phyloP scores from a whole-genome alignment of 2,329 filamentous ascomycete species.

The Ascochyta pisi region DNA sequence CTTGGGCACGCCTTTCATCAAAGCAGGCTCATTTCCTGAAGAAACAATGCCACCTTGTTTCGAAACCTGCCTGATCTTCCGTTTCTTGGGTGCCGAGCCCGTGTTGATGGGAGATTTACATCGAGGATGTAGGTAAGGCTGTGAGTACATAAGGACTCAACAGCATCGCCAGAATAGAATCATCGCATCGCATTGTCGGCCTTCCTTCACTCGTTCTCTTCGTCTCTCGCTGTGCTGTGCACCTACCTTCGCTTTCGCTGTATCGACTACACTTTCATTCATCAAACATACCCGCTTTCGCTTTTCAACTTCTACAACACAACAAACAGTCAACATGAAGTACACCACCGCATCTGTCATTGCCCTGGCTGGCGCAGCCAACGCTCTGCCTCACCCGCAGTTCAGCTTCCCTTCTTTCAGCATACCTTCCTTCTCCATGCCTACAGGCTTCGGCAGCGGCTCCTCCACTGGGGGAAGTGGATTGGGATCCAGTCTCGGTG shows the following conservation, averaged over 20 bases:
- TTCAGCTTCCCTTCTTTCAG: slow-evolving; percentile 21
- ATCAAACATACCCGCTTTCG: background rate
- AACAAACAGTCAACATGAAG: slow-evolving; percentile 32
- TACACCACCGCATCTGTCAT: slow-evolving; percentile 27
- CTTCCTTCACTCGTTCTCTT: slow-evolving; percentile 17
- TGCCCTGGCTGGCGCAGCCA: slow-evolving; percentile 29
- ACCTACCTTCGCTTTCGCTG: slow-evolving; percentile 24
- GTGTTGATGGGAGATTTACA: background rate
- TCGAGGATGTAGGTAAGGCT: background rate
- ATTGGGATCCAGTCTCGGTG: background rate
- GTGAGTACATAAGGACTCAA: slow-evolving; percentile 2
- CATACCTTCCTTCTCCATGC: slow-evolving; percentile 22
- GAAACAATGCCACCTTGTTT: slow-evolving; percentile 19
- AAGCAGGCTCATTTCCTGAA: slow-evolving; percentile 13
- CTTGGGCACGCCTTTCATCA: background rate
- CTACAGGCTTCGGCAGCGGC: slow-evolving; percentile 10
- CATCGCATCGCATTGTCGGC: slow-evolving; percentile 13
- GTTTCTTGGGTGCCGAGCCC: slow-evolving; percentile 4
- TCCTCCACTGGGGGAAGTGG: slow-evolving; percentile 3
- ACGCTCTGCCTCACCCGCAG: slow-evolving; percentile 32
- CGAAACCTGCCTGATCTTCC: slow-evolving; percentile 12
- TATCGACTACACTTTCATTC: slow-evolving; percentile 1
- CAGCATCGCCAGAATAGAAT: background rate
- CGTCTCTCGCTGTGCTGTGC: slow-evolving; percentile 28
- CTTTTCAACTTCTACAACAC: background rate